Evolutionary conservation across 2,329 filamentous ascomycete genomes (phyloP).

Genomic region (Diaporthe vaccinii): DNA sequence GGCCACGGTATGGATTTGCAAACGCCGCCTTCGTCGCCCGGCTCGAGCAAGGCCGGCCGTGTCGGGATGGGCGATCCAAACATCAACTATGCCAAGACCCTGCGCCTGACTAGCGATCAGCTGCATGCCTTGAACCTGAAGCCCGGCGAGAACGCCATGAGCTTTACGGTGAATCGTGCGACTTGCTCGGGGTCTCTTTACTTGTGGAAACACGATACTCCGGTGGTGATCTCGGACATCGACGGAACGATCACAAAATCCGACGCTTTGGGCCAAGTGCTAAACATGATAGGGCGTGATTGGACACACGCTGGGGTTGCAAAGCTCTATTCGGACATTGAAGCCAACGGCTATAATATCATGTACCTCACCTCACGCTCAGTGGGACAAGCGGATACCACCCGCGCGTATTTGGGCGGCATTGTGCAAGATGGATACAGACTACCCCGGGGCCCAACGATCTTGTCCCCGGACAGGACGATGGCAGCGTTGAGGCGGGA

Average conservation of each 20-base stretch:
- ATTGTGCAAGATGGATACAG: conserved; percentile 90
- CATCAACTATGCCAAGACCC: conserved; percentile 94
- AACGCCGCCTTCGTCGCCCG: conserved; percentile 79
- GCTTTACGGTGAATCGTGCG: conserved; percentile 95
- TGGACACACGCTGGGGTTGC: conserved; percentile 98
- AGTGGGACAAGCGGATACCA: conserved; percentile 93
- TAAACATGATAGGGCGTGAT: conserved; percentile 97
- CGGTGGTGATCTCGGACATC: conserved; percentile 98
- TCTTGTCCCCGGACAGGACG: conserved; percentile 93
- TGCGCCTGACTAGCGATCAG: conserved; percentile 95
- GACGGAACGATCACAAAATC: conserved; percentile 99
- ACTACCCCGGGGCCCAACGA: conserved; percentile 91
- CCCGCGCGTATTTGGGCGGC: conserved; percentile 88
- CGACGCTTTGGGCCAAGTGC: conserved; percentile 90
- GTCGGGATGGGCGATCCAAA: conserved; percentile 73
- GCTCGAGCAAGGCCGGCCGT: conserved; percentile 59
- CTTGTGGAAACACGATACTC: conserved; percentile 90
- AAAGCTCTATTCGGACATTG: conserved; percentile 96
- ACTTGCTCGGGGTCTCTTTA: conserved; percentile 95
- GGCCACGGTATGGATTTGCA: conserved; percentile 64
- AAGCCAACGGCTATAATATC: conserved; percentile 96
- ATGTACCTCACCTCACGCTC: conserved; percentile 97
- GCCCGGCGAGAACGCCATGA: conserved; percentile 91
- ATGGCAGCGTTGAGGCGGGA: conserved; percentile 94
- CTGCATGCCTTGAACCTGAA: conserved; percentile 87